Evolutionary conservation across 2,329 filamentous ascomycete genomes (phyloP).

Genomic region (Sporothrix inflata): DNA sequence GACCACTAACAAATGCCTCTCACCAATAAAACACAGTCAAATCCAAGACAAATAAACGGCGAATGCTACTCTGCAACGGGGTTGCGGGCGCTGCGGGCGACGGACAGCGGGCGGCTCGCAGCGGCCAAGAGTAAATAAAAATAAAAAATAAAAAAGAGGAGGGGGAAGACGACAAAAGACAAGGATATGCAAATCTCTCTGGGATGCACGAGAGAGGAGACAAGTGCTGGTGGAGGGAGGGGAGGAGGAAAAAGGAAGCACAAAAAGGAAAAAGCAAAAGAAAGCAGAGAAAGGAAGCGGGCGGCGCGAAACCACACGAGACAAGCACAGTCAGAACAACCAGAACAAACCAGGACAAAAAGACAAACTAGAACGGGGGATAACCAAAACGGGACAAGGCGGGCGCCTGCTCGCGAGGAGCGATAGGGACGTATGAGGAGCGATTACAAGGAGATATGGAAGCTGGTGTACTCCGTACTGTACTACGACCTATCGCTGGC

Average conservation of each 20-base stretch:
- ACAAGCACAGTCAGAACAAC: background rate
- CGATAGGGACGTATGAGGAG: background rate
- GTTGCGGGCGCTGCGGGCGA: background rate
- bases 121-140: background rate
- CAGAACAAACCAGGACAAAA: background rate
- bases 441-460: background rate
- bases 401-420: background rate
- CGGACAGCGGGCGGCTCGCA: background rate
- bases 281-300: background rate
- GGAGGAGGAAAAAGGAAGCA: background rate
- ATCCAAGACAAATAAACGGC: constrained; percentile 12
- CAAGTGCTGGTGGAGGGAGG: background rate
- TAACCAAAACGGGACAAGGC: constrained; percentile 16
- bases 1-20: background rate
- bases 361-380: background rate
- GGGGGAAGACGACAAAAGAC: background rate
- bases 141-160: background rate
- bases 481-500: background rate
- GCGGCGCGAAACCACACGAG: background rate
- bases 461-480: too few relatives aligned
- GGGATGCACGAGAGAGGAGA: constrained; percentile 3
- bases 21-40: background rate
- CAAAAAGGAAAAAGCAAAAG: background rate
- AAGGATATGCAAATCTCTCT: constrained; percentile 4
- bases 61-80: constrained; percentile 11